Evolutionary conservation across 1,139 yeast genomes (phyloP), one percentile per base, ranked within the genome.

Genomic region (Saccharomyces hybrid): DNA sequence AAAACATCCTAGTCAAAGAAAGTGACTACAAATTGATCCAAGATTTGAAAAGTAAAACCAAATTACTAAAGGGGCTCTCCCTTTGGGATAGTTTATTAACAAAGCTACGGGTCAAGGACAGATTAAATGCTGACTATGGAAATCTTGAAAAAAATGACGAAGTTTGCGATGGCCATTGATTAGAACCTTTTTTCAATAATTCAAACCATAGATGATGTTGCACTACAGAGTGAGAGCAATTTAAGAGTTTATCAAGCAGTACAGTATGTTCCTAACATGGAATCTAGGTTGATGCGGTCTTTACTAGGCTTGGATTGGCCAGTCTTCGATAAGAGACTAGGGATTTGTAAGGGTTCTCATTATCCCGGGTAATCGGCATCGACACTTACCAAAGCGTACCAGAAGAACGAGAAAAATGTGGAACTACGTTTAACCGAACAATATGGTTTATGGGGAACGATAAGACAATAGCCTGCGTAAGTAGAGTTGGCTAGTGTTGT

Each of bases 1-100:
- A 55, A 8, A 58, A 59, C 11, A 52, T 66, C 1, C 41, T 66
- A 50, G 52, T 65, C 6, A 57, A 49, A 47, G 42, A 53, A 1
- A 7, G 34, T 2, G 65, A 64, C 53, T 59, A 30, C 44, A 6
- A 38, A 2, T 53, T 23, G 32, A 38, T 61, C 1, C 32, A 23
- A 14, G 32, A 47, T 13, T 47, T 63, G 25, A 34, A 58, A 4
- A 6, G 50, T 11, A 9, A 52, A 7, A 46, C 53, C 13, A 47
- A 42, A 5, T 61, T 60, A 46, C 13, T 54, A 2, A 7, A 13
- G 2, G 51, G 52, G 0, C 49, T 63, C 13, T 32, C 50, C 11
- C 4, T 11, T 1, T 63, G 67, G 67, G 20, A 47, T 9, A 44
- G 48, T 13, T 47, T 62, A 8, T 25, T 63, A 7, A 54, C 47